These are phyloP conservation scores for Selaginella tamariscina DNA, from an alignment of 75 land plant species.

Conservation along the genomic window DNA sequence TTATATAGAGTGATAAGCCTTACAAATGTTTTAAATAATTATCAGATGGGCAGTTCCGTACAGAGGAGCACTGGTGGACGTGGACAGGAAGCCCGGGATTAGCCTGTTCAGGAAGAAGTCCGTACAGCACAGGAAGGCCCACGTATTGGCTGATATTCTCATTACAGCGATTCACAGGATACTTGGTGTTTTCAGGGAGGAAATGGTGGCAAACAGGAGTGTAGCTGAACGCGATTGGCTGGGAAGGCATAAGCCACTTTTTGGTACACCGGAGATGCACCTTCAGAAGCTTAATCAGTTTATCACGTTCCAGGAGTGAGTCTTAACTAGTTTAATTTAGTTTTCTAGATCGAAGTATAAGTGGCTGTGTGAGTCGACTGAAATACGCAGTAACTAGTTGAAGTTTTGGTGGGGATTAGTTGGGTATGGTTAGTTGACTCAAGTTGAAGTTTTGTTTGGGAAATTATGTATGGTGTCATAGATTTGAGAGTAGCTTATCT, in stretches of 20 bases:
- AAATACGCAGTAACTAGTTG: too few relatives aligned
- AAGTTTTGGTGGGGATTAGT: too few relatives aligned
- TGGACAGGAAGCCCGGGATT: constrained; percentile 26
- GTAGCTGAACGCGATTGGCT: constrained; percentile 83
- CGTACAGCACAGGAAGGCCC: constrained; percentile 45
- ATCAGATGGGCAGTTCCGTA: constrained; percentile 72
- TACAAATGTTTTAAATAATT: too few relatives aligned
- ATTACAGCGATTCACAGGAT: constrained; percentile 70
- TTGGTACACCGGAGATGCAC: constrained; percentile 66
- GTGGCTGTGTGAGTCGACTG: too few relatives aligned
- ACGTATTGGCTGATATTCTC: constrained; percentile 69
- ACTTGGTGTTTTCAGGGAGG: constrained; percentile 53
- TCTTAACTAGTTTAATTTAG: too few relatives aligned
- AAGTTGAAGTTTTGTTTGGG: too few relatives aligned
- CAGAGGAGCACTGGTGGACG: constrained; percentile 22
- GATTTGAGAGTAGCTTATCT: too few relatives aligned
- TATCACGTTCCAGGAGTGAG: constrained; percentile 38
- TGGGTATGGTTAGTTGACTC: too few relatives aligned
- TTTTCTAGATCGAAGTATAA: too few relatives aligned
- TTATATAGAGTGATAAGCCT: too few relatives aligned
- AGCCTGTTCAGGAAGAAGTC: constrained; percentile 36
- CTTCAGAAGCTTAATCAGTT: constrained; percentile 57
- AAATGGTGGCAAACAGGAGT: constrained; percentile 37
- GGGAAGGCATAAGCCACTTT: constrained; percentile 40
- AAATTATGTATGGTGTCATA: too few relatives aligned